Percentiles rank a stretch among this genome's conserved stretches.
These are phyloP conservation scores for Alternaria dauci DNA, from an alignment of 2,329 filamentous ascomycete species.

Conservation along the genomic window DNA sequence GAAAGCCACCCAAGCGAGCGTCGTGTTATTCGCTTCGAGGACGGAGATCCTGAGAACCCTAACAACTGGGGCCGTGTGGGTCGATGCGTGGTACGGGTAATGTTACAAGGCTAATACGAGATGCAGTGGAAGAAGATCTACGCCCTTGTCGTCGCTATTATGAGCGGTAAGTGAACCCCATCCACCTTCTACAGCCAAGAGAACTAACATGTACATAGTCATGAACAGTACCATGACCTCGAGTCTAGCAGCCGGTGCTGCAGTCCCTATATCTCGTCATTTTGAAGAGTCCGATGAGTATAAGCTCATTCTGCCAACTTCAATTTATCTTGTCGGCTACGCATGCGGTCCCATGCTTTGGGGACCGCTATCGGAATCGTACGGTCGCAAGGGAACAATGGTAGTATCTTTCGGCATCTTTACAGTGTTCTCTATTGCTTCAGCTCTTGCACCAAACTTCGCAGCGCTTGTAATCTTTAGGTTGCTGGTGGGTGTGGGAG, in stretches of 20 bases:
- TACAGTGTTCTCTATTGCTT: conserved; percentile 57
- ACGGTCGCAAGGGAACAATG: conserved; percentile 58
- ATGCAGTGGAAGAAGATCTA: conserved; percentile 62
- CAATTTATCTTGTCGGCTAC: conserved; percentile 61
- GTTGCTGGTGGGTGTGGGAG: conserved; percentile 54
- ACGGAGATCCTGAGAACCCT: conserved; percentile 53
- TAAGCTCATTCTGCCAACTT: conserved; percentile 58
- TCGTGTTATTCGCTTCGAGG: conserved; percentile 50
- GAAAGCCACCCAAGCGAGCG: conserved; percentile 15
- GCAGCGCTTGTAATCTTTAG: conserved; percentile 56
- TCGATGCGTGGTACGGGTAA: not conserved
- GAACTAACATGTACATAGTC: conserved; percentile 25
- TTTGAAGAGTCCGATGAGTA: conserved; percentile 63
- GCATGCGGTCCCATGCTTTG: conserved; percentile 56
- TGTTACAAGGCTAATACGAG: not conserved
- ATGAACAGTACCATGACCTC: conserved; percentile 74
- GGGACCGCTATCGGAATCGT: conserved; percentile 56
- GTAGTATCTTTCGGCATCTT: conserved; percentile 60
- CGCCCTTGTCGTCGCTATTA: conserved; percentile 64
- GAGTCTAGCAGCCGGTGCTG: conserved; percentile 68
- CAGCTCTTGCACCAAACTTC: conserved; percentile 55
- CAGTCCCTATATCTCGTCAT: conserved; percentile 64
- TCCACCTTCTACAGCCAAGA: not conserved
- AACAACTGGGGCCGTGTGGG: conserved; percentile 54
- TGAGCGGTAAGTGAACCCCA: conserved; percentile 56